A percentile compares a stretch with the other conserved stretches of the same genome.
Evolutionary conservation across 2,329 filamentous ascomycete genomes (phyloP).

Genomic region (Diaporthe vaccinii): DNA sequence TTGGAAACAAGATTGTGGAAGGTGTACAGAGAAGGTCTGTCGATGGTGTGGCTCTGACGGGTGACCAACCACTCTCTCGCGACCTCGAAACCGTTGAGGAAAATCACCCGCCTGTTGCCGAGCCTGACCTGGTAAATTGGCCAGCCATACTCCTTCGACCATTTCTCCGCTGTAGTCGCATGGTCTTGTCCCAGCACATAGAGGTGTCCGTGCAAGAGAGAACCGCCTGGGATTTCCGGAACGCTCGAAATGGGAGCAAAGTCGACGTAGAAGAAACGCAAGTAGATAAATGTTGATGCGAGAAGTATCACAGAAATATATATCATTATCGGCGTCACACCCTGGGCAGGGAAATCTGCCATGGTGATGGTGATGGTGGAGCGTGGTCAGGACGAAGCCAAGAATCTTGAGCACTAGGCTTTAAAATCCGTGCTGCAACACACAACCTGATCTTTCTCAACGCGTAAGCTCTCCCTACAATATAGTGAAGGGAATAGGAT

Average conservation of each 20-base stretch:
- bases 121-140: conserved; percentile 34
- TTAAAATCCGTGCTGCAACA: not conserved
- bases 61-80: conserved; percentile 33
- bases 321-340: not conserved
- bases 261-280: conserved; percentile 33
- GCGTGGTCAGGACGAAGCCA: not conserved
- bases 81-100: conserved; percentile 29
- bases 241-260: not conserved
- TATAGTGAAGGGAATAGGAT: not conserved
- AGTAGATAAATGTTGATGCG: not conserved
- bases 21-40: conserved; percentile 30
- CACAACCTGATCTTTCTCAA: not conserved
- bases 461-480: not conserved
- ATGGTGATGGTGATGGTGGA: not conserved
- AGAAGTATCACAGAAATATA: not conserved
- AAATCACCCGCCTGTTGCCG: conserved; percentile 24
- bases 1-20: conserved; percentile 34
- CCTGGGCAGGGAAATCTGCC: not conserved
- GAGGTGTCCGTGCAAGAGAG: conserved; percentile 32
- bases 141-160: conserved; percentile 23
- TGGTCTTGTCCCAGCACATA: conserved; percentile 32
- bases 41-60: conserved; percentile 18
- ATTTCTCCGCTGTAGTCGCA: conserved; percentile 27
- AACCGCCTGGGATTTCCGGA: conserved; percentile 21
- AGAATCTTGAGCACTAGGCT: not conserved